Percentiles rank a stretch among this genome's conserved stretches.
phyloP scores from a whole-genome alignment of 2,329 filamentous ascomycete species.

The Calycina herbarum region DNA sequence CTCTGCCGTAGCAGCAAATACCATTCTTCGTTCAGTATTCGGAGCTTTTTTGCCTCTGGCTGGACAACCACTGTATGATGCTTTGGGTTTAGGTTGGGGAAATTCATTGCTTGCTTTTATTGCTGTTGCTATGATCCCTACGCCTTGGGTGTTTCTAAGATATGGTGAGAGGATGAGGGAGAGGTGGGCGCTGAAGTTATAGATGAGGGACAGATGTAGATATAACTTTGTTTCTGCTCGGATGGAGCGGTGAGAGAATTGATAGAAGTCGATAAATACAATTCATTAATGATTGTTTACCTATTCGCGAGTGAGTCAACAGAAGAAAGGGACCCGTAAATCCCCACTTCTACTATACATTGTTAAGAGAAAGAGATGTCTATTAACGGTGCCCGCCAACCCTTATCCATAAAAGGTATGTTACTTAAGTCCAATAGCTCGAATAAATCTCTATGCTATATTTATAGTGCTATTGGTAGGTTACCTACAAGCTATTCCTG shows the following conservation, averaged over 20 bases:
- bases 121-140: constrained; percentile 47
- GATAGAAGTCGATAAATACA: too few relatives aligned
- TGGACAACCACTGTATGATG: constrained; percentile 45
- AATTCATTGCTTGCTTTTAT: constrained; percentile 50
- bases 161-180: constrained; percentile 14
- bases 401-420: too few relatives aligned
- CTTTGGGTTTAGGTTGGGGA: constrained; percentile 46
- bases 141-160: constrained; percentile 25
- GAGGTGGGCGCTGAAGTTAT: not conserved
- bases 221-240: not conserved
- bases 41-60: constrained; percentile 53
- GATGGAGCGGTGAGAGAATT: not conserved
- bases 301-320: too few relatives aligned
- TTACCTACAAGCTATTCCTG: too few relatives aligned
- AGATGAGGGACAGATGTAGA: not conserved
- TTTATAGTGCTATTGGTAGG: too few relatives aligned
- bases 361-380: too few relatives aligned
- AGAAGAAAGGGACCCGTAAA: too few relatives aligned
- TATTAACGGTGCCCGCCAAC: too few relatives aligned
- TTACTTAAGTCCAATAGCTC: too few relatives aligned
- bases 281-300: too few relatives aligned
- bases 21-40: constrained; percentile 45
- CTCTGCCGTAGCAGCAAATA: constrained; percentile 41
- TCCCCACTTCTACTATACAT: too few relatives aligned
- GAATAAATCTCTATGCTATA: too few relatives aligned